phyloP scores from a whole-genome alignment of 176 grass and related monocot species.

The Saccharum spontaneum region DNA sequence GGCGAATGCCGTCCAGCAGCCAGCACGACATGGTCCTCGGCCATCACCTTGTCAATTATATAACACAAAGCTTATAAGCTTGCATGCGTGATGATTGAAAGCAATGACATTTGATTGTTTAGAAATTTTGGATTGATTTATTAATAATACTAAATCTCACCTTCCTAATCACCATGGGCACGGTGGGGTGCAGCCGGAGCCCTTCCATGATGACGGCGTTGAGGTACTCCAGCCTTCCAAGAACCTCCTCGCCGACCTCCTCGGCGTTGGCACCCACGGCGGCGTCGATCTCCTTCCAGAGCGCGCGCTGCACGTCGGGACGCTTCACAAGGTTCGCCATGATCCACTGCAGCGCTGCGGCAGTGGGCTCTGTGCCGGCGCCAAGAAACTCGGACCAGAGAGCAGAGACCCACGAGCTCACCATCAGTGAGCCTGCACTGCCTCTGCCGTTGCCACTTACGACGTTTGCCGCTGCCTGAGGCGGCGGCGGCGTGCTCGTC shows the following conservation, averaged over 20 bases:
- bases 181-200: slow-evolving; percentile 22
- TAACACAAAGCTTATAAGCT: neutral
- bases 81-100: neutral
- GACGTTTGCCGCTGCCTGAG: neutral
- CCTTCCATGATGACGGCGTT: slow-evolving; percentile 24
- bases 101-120: neutral
- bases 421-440: neutral
- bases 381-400: slow-evolving; percentile 23
- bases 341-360: neutral
- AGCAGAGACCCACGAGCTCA: neutral
- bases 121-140: too few species aligned
- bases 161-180: neutral
- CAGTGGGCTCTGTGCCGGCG: slow-evolving; percentile 10
- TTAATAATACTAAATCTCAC: neutral
- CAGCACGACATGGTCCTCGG: neutral
- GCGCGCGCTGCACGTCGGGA: neutral
- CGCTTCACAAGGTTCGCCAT: slow-evolving; percentile 31
- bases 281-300: neutral
- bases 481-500: neutral
- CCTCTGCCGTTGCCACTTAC: neutral
- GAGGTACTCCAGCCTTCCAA: slow-evolving; percentile 20
- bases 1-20: neutral
- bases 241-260: neutral
- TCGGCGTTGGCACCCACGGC: neutral
- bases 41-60: neutral